Percentiles rank a stretch among this genome's conserved stretches.
phyloP scores from a whole-genome alignment of 148 eudicot species.

The Mesembryanthemum crystallinum region DNA sequence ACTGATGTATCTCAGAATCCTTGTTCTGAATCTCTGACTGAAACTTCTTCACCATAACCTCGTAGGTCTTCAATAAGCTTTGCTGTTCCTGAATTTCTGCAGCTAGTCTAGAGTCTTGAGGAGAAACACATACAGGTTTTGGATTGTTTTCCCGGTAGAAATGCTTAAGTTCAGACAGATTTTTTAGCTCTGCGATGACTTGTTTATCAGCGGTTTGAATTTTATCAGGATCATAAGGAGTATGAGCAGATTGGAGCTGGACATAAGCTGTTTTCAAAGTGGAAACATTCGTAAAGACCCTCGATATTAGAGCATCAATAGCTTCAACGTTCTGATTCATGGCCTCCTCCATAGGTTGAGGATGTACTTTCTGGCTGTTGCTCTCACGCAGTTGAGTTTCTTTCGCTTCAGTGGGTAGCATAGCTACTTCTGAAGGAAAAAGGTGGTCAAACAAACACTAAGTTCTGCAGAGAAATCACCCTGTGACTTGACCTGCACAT shows the following conservation, averaged over 20 bases:
- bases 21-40: constrained; percentile 94
- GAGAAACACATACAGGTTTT: constrained; percentile 68
- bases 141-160: constrained; percentile 89
- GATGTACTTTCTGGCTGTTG: constrained; percentile 95
- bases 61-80: constrained; percentile 85
- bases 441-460: constrained; percentile 28
- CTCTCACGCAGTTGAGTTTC: constrained; percentile 82
- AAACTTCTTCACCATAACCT: constrained; percentile 95
- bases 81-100: constrained; percentile 98
- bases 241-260: constrained; percentile 90
- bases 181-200: constrained; percentile 84
- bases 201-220: constrained; percentile 93
- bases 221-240: constrained; percentile 95
- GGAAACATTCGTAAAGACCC: constrained; percentile 70
- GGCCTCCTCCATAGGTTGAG: constrained; percentile 96
- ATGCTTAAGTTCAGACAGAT: constrained; percentile 87
- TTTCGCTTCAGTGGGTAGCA: constrained; percentile 84
- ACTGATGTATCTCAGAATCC: constrained; percentile 80
- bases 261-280: constrained; percentile 87
- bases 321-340: constrained; percentile 75
- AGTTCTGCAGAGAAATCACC: constrained; percentile 26
- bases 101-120: constrained; percentile 94
- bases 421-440: constrained; percentile 48
- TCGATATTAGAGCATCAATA: constrained; percentile 71
- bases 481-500: constrained; percentile 31